phyloP scores from a whole-genome alignment of 75 land plant species.

The Selaginella moellendorffii region DNA sequence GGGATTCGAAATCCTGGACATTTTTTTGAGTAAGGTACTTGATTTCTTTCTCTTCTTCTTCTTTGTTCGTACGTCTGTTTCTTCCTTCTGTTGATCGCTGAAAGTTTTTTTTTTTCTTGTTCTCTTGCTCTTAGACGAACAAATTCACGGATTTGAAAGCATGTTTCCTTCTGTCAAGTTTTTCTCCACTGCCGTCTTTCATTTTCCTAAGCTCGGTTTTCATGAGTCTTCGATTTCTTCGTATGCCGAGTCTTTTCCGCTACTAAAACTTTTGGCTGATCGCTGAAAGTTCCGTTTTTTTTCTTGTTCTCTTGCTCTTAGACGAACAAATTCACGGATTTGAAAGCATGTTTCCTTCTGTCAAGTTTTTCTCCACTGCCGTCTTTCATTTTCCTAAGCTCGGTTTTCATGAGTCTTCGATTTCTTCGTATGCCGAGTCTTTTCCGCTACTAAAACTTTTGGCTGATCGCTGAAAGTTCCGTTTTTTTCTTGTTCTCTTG shows the following conservation, averaged over 20 bases:
- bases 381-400: too few species aligned
- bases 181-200: neutral
- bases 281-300: neutral
- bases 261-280: too few species aligned
- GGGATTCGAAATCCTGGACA: constrained; percentile 34
- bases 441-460: too few species aligned
- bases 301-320: neutral
- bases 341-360: neutral
- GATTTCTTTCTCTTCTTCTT: neutral
- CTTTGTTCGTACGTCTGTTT: constrained; percentile 6
- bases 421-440: too few species aligned
- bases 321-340: neutral
- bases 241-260: too few species aligned
- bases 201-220: too few species aligned
- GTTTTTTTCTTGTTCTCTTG: too few species aligned
- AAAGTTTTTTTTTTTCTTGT: neutral
- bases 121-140: neutral
- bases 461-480: too few species aligned
- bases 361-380: neutral
- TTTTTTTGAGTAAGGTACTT: constrained; percentile 34
- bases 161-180: neutral
- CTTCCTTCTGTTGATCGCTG: neutral
- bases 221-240: too few species aligned
- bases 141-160: neutral
- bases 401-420: too few species aligned